Evolutionary conservation across 2,329 filamentous ascomycete species (phyloP).

Genomic region (Juglanconis juglandina): DNA sequence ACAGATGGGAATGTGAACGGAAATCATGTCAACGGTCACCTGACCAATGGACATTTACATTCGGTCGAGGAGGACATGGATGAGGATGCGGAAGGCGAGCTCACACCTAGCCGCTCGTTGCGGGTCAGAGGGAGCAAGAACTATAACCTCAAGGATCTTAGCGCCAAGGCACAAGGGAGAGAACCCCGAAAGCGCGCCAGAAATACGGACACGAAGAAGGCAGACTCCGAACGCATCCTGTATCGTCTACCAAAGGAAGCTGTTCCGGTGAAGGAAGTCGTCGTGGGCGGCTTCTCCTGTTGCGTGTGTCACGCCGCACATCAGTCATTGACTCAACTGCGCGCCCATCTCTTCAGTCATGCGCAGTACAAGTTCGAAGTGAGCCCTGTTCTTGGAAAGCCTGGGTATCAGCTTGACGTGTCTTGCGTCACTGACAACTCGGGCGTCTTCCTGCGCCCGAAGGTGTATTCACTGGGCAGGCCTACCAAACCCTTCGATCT

Average conservation of each 20-base stretch:
- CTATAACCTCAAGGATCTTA: conserved; percentile 60
- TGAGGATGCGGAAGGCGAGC: conserved; percentile 43
- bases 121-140: conserved; percentile 46
- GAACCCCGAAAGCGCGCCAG: conserved; percentile 39
- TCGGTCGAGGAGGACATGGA: conserved; percentile 36
- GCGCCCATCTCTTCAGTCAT: conserved; percentile 48
- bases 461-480: conserved; percentile 40
- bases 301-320: conserved; percentile 48
- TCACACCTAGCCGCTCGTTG: conserved; percentile 50
- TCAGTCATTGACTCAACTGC: conserved; percentile 44
- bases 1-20: conserved; percentile 32
- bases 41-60: conserved; percentile 21
- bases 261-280: conserved; percentile 37
- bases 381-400: conserved; percentile 33
- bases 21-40: conserved; percentile 21
- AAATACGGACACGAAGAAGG: conserved; percentile 19
- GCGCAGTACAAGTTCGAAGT: conserved; percentile 42
- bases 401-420: conserved; percentile 39
- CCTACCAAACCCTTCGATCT: conserved; percentile 43
- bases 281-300: conserved; percentile 40
- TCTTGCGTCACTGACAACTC: conserved; percentile 25
- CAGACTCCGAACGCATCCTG: conserved; percentile 41
- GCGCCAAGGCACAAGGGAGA: conserved; percentile 54
- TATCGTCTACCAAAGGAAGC: conserved; percentile 44
- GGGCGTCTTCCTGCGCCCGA: conserved; percentile 24